phyloP scores from a whole-genome alignment of 805 yeast genomes.

The fission yeast (Schizosaccharomyces pombe) region ASM294v3 CU329670.1:5330501-5331000 shows the following conservation, averaged over 20 bases:
- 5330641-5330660: conserved; percentile 30
- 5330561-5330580: conserved; percentile 73
- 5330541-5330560: conserved; percentile 61
- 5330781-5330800: conserved; percentile 16
- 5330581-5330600: conserved; percentile 35
- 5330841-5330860: conserved; percentile 84
- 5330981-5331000: conserved; percentile 97
- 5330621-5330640: conserved; percentile 10
- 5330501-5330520: neutral
- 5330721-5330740: conserved; percentile 62
- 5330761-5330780: conserved; percentile 54
- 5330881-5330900: conserved; percentile 52
- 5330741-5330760: conserved; percentile 29
- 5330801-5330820: neutral
- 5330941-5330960: conserved; percentile 62
- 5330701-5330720: conserved; percentile 50
- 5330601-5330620: conserved; percentile 26
- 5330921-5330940: conserved; percentile 70
- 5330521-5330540: conserved; percentile 13
- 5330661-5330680: conserved; percentile 63
- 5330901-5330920: conserved; percentile 78
- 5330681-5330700: conserved; percentile 88
- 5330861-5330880: conserved; percentile 31
- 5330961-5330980: conserved; percentile 93
- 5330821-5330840: conserved; percentile 38